Evolutionary conservation across 2,329 filamentous ascomycete genomes (phyloP).

Genomic region (Aspergillus fructus): DNA sequence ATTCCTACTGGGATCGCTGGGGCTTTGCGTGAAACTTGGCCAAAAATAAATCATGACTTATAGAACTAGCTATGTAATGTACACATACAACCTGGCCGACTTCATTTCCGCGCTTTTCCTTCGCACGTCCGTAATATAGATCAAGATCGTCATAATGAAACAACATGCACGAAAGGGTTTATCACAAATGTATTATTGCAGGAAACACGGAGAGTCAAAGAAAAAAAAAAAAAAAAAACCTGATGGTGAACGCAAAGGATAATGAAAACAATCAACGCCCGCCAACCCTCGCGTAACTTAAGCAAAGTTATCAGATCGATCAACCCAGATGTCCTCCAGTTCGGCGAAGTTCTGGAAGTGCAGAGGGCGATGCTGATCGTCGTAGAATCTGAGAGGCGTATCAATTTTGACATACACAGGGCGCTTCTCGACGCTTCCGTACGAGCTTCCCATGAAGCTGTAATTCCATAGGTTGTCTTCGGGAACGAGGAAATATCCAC

Average conservation of each 20-base stretch:
- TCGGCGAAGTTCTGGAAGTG: slow-evolving; percentile 98
- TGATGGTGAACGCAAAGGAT: neutral
- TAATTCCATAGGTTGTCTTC: slow-evolving; percentile 94
- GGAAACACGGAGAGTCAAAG: neutral
- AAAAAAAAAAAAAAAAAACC: neutral
- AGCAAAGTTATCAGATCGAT: slow-evolving; percentile 89
- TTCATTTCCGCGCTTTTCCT: slow-evolving; percentile 4
- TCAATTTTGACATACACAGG: slow-evolving; percentile 89
- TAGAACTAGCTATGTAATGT: neutral
- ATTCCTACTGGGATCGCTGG: neutral
- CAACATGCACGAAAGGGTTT: slow-evolving; percentile 7
- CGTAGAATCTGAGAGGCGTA: slow-evolving; percentile 86
- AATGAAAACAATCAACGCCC: slow-evolving; percentile 22
- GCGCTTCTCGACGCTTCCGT: slow-evolving; percentile 86
- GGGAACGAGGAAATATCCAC: slow-evolving; percentile 93
- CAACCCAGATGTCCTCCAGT: slow-evolving; percentile 94
- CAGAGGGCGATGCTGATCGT: slow-evolving; percentile 83
- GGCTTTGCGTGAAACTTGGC: neutral
- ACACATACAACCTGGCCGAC: neutral
- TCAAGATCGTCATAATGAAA: slow-evolving; percentile 12
- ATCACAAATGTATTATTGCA: slow-evolving; percentile 7
- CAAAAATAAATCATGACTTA: neutral
- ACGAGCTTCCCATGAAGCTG: slow-evolving; percentile 92
- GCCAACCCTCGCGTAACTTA: slow-evolving; percentile 56
- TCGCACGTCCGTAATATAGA: neutral